Evolutionary conservation across 2,329 filamentous ascomycete species (phyloP), one percentile per base, ranked within the genome.

Genomic region (Colletotrichum orbiculare): DNA sequence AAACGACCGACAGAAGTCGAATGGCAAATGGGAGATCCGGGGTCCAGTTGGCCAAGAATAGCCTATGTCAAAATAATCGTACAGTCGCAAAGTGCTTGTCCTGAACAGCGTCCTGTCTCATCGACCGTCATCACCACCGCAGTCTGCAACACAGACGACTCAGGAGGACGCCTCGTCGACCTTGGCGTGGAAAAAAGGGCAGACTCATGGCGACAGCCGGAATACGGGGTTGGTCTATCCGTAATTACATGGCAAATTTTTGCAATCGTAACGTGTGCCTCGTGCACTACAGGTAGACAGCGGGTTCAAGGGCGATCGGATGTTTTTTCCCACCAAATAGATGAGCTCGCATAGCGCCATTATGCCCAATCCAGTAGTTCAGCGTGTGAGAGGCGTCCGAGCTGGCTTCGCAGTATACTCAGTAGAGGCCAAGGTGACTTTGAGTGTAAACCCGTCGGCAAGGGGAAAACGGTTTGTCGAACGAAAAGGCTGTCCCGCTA

Each of bases 81-180:
- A 33, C 43, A 49, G 52, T 66, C 52, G 47, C 63, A 57, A 58
- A 53, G 42, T 56, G 53, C 41, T 53, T 43, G 53, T 66, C 42
- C 58, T 62, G 63, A 41, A 66, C 58, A 35, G 39, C 50, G 63
- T 43, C 52, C 42, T 17, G 63, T 66, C 58, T 66, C 58, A 63
- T 62, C 63, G 37, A 49, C 54, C 37, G 37, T 63, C 15, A 47
- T 35, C 41, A 34, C 47, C 35, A 38, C 33, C 39, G 15, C 25
- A 42, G 58, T 39, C 63, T 63, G 57, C 57, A 65, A 62, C 62
- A 62, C 39, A 50, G 42, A 56, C 62, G 46, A 62, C 57, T 56
- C 35, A 52, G 41, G 46, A 39, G 33, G 39, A 17, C 52, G 50
- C 35, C 41, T 47, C 39, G 49, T 37, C 34, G 34, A 35, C 49